Evolutionary conservation across 805 yeast species (phyloP).

Genomic region (Candida easanensis): DNA sequence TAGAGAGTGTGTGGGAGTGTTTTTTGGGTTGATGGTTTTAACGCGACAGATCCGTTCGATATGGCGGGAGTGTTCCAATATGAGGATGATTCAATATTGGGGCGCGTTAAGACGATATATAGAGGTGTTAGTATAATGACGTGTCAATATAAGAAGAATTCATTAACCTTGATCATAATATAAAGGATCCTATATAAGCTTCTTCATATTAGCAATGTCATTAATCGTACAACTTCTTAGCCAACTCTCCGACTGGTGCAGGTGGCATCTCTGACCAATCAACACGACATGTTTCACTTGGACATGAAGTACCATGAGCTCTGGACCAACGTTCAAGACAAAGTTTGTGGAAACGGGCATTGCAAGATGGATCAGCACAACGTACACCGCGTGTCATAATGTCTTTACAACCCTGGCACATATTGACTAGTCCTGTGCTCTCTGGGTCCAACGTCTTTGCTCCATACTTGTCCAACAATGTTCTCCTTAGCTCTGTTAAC

Average conservation of each 20-base stretch:
- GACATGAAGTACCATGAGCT: constrained; percentile 33
- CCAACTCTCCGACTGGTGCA: constrained; percentile 5
- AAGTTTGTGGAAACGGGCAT: constrained; percentile 43
- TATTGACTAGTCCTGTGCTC: constrained; percentile 34
- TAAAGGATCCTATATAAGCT: too few relatives aligned
- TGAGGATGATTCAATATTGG: too few relatives aligned
- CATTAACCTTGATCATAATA: too few relatives aligned
- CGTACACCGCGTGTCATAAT: constrained; percentile 51
- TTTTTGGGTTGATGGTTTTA: too few relatives aligned
- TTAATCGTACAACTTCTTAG: too few relatives aligned
- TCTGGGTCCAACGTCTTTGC: constrained; percentile 19
- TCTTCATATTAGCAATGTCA: too few relatives aligned
- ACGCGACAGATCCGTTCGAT: too few relatives aligned
- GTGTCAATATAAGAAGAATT: too few relatives aligned
- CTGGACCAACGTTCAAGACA: constrained; percentile 43
- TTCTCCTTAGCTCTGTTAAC: constrained; percentile 45
- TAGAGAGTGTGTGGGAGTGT: too few relatives aligned
- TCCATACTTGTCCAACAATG: constrained; percentile 44
- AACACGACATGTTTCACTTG: constrained; percentile 28
- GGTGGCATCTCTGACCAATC: constrained; percentile 17
- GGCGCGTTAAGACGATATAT: too few relatives aligned
- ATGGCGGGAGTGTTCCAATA: too few relatives aligned
- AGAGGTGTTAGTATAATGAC: too few relatives aligned
- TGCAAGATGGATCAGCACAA: constrained; percentile 35
- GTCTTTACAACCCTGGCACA: constrained; percentile 50